Evolutionary conservation across 228 moss, liverwort and hornwort species (phyloP).

Genomic region (Sphagnum fallax): DNA sequence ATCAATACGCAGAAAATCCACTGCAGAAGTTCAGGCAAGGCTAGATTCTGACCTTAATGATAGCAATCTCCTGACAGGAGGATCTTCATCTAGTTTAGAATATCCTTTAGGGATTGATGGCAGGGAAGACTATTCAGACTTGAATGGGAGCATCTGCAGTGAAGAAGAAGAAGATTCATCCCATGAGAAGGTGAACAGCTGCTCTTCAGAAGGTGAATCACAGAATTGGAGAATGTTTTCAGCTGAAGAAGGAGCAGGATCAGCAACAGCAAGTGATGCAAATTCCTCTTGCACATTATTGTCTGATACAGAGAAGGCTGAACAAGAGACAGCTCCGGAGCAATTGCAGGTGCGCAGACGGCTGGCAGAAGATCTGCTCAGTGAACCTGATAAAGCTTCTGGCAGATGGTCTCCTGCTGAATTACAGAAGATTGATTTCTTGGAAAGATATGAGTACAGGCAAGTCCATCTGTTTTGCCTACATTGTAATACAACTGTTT

Average conservation of each 20-base stretch:
- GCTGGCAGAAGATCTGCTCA: conserved; percentile 45
- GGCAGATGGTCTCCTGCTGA: conserved; percentile 52
- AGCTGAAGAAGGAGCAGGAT: conserved; percentile 41
- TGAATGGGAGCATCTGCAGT: conserved; percentile 13
- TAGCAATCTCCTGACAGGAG: too few relatives aligned
- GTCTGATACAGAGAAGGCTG: conserved; percentile 12
- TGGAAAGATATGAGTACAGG: conserved; percentile 59
- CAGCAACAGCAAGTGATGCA: neutral
- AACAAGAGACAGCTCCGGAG: conserved; percentile 11
- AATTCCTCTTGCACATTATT: neutral
- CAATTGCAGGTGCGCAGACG: conserved; percentile 14
- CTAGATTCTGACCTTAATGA: too few relatives aligned
- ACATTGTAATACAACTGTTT: too few relatives aligned
- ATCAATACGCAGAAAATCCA: neutral
- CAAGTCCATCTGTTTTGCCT: neutral
- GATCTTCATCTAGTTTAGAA: too few relatives aligned
- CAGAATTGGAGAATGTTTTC: conserved; percentile 43
- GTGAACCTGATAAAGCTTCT: conserved; percentile 19
- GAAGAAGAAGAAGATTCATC: conserved; percentile 10
- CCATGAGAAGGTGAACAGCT: conserved; percentile 9
- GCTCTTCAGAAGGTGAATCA: conserved; percentile 14
- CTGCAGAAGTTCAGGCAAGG: too few relatives aligned
- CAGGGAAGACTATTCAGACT: conserved; percentile 18
- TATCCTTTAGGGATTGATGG: neutral
- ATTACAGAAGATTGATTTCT: conserved; percentile 37